A percentile compares a stretch with the other conserved stretches of the same genome.
phyloP scores from a whole-genome alignment of 495 filamentous ascomycete genomes.

The Xylaria venustula region DNA sequence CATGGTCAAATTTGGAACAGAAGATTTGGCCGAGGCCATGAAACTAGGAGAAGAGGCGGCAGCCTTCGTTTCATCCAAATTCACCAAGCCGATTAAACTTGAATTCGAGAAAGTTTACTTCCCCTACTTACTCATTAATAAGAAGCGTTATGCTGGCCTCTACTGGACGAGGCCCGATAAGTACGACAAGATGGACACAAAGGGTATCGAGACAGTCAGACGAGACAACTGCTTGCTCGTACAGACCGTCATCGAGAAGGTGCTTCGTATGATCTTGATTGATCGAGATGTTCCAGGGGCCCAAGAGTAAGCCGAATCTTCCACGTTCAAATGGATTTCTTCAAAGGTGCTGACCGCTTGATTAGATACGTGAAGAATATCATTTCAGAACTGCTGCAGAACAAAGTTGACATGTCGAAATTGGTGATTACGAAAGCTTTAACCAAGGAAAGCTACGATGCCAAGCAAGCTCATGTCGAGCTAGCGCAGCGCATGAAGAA shows the following conservation, averaged over 20 bases:
- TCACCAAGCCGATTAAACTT: conserved; percentile 93
- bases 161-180: conserved; percentile 96
- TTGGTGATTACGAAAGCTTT: conserved; percentile 98
- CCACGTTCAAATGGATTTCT: neutral
- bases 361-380: conserved; percentile 91
- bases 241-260: conserved; percentile 96
- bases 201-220: conserved; percentile 97
- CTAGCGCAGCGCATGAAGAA: conserved; percentile 94
- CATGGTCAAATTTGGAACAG: conserved; percentile 98
- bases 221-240: conserved; percentile 95
- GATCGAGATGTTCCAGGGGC: conserved; percentile 85
- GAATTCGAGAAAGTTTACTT: conserved; percentile 99
- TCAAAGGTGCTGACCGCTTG: conserved; percentile 3
- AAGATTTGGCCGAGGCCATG: conserved; percentile 83
- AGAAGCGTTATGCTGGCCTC: conserved; percentile 96
- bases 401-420: conserved; percentile 98
- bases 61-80: conserved; percentile 82
- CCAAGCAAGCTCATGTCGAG: conserved; percentile 93
- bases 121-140: conserved; percentile 98
- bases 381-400: conserved; percentile 93
- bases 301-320: conserved; percentile 70
- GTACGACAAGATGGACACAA: conserved; percentile 99
- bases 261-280: conserved; percentile 91
- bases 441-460: conserved; percentile 75
- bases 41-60: conserved; percentile 90